phyloP scores from a whole-genome alignment of 306 rosid species.

The Fragaria ananassa region DNA sequence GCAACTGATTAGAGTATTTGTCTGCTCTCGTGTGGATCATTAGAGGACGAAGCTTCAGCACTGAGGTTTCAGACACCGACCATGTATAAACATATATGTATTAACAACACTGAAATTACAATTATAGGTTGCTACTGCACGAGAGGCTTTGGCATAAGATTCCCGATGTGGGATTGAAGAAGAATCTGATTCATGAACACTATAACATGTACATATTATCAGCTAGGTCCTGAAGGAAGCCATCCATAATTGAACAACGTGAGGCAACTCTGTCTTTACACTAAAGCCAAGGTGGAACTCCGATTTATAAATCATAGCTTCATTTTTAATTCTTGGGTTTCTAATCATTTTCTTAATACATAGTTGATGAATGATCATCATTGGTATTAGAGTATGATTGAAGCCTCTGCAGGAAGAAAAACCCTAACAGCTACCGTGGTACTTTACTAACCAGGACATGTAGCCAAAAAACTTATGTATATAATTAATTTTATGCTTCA shows the following conservation, averaged over 20 bases:
- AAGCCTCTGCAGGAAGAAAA: conserved; percentile 16
- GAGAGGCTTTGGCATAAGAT: conserved; percentile 49
- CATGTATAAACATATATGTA: conserved; percentile 8
- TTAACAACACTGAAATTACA: conserved; percentile 18
- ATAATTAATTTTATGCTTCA: conserved; percentile 4
- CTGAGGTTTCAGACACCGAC: conserved; percentile 62
- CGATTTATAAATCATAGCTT: conserved; percentile 24
- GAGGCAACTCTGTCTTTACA: conserved; percentile 62
- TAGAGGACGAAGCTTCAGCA: conserved; percentile 55
- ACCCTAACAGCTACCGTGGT: conserved; percentile 20
- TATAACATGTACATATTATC: conserved; percentile 1
- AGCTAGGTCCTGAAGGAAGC: not conserved
- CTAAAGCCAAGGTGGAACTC: conserved; percentile 61
- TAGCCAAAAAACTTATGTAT: not conserved
- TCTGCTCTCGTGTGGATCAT: conserved; percentile 2
- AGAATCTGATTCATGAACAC: conserved; percentile 1
- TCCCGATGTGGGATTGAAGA: conserved; percentile 25
- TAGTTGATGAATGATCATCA: conserved; percentile 31
- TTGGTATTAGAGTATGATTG: conserved; percentile 24
- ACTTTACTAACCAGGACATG: conserved; percentile 1
- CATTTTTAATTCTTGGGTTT: conserved; percentile 18
- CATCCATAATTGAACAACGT: conserved; percentile 60
- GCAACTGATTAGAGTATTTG: conserved; percentile 2
- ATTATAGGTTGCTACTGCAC: conserved; percentile 46
- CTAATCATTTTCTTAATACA: conserved; percentile 12